Evolutionary conservation across 805 yeast genomes (phyloP), one percentile per base, ranked within the genome.

Genomic region (Wickerhamomyces canadensis): DNA sequence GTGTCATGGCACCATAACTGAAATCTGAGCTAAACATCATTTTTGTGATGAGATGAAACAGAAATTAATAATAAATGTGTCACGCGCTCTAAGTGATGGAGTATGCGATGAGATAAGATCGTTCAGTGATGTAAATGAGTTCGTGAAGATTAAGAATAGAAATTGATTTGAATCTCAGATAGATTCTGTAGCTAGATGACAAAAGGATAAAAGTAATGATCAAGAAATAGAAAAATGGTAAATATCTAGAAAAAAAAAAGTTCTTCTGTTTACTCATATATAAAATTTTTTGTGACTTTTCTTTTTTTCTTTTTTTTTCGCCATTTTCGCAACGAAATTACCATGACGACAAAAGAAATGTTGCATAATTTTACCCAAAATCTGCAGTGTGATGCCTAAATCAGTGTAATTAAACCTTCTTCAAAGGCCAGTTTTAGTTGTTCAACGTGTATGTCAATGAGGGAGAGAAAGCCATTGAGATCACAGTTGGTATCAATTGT

Each of bases 1-100:
- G 57, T 12, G 57, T 52, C 57, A 51, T 46, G 13, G 54, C 50
- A 26, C 48, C 42, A 30, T 47, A 38, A 13, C 44, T 34, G 21
- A 39, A 33, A 9, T 45, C 48, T 23, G 49, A 35, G n/a, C 42
- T 34, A 5, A 31, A 30, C 34, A 29, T 35, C 2, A 17, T 28
- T 14, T 14, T 17, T 28, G 31, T 28, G 31, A n/a, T n/a, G n/a
- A n/a, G n/a, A n/a, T n/a, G n/a, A n/a, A n/a, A n/a, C n/a, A n/a
- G n/a, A n/a, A n/a, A n/a, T n/a, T n/a, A n/a, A n/a, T n/a, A n/a
- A n/a, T n/a, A n/a, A n/a, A n/a, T n/a, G n/a, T n/a, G n/a, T n/a
- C n/a, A n/a, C n/a, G n/a, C n/a, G n/a, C n/a, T n/a, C n/a, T n/a
- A n/a, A n/a, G n/a, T n/a, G n/a, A n/a, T n/a, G n/a, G n/a, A n/a